Conservation (phyloP, 257 asterid species). For the Nemophila menziesii region DNA sequence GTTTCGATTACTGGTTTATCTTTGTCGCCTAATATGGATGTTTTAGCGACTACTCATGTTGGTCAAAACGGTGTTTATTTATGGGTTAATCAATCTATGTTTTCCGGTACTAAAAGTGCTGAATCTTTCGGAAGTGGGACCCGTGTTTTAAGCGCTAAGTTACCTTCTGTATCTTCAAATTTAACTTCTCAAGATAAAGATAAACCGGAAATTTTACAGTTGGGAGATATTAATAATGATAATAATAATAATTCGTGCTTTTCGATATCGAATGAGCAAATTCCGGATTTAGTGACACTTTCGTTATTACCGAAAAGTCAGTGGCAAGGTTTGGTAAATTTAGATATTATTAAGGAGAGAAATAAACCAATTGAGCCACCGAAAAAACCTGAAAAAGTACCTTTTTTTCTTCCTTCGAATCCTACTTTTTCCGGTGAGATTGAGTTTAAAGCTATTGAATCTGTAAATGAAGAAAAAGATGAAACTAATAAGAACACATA, state of each 20-base stretch:
- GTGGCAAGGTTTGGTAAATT: slow-evolving; percentile 93
- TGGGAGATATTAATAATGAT: too few relatives aligned
- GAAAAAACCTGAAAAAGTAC: slow-evolving; percentile 87
- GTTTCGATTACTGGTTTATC: slow-evolving; percentile 66
- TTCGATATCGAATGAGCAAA: slow-evolving; percentile 33
- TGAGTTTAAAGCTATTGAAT: slow-evolving; percentile 44
- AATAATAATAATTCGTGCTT: slow-evolving; percentile 22
- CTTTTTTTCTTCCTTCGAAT: slow-evolving; percentile 77
- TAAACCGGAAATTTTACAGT: slow-evolving; percentile 18
- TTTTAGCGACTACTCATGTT: slow-evolving; percentile 77
- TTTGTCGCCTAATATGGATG: slow-evolving; percentile 83
- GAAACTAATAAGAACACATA: slow-evolving; percentile 16
- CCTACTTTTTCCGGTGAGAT: slow-evolving; percentile 78
- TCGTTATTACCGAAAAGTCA: slow-evolving; percentile 81
- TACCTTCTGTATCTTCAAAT: slow-evolving; percentile 52
- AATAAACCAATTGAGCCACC: slow-evolving; percentile 97
- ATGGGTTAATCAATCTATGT: slow-evolving; percentile 89
- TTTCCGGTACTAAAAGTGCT: slow-evolving; percentile 48
- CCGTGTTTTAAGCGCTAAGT: slow-evolving; percentile 35
- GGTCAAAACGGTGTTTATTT: slow-evolving; percentile 80
- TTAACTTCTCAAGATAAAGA: slow-evolving; percentile 27
- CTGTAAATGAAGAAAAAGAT: slow-evolving; percentile 33
- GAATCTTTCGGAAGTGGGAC: slow-evolving; percentile 63
- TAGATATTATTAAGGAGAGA: slow-evolving; percentile 75
- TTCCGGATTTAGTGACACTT: slow-evolving; percentile 74